Conservation (phyloP, 2,329 filamentous ascomycete species). For the Incumbomyces lentus region DNA sequence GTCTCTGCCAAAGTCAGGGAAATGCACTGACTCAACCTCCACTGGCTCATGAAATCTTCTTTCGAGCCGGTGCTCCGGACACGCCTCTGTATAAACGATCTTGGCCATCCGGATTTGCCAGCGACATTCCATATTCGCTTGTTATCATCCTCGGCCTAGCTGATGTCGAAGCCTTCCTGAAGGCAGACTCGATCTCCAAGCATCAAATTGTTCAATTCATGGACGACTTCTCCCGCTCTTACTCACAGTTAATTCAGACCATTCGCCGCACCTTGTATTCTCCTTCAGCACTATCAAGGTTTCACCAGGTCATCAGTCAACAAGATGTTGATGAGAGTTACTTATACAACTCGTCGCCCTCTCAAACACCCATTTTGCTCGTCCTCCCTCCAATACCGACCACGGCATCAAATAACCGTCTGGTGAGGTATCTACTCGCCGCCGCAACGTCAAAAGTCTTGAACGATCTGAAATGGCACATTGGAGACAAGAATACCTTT, state of each 20-base stretch:
- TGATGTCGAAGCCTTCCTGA: constrained; percentile 8
- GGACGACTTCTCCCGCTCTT: constrained; percentile 15
- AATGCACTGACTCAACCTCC: not conserved
- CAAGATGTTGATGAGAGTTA: constrained; percentile 13
- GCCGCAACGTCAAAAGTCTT: constrained; percentile 19
- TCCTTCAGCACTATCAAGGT: constrained; percentile 13
- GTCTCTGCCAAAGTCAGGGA: constrained; percentile 1
- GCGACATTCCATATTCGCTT: constrained; percentile 27
- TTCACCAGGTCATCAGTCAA: not conserved
- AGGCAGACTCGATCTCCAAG: not conserved
- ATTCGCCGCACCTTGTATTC: constrained; percentile 24
- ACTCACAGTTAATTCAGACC: constrained; percentile 27
- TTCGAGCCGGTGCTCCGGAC: constrained; percentile 21
- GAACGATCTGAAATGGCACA: constrained; percentile 22
- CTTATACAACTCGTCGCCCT: constrained; percentile 18
- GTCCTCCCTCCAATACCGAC: constrained; percentile 23
- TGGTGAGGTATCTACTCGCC: constrained; percentile 14
- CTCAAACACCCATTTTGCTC: constrained; percentile 27
- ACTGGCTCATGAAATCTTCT: constrained; percentile 12
- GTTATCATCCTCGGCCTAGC: constrained; percentile 17
- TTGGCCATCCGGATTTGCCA: constrained; percentile 26
- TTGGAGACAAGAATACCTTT: constrained; percentile 28
- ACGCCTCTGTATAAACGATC: constrained; percentile 25
- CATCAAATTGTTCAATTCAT: constrained; percentile 8
- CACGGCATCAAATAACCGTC: constrained; percentile 27